Conservation (phyloP, 352 stramenopile genomes). For the Pythium phragmiticola region DNA sequence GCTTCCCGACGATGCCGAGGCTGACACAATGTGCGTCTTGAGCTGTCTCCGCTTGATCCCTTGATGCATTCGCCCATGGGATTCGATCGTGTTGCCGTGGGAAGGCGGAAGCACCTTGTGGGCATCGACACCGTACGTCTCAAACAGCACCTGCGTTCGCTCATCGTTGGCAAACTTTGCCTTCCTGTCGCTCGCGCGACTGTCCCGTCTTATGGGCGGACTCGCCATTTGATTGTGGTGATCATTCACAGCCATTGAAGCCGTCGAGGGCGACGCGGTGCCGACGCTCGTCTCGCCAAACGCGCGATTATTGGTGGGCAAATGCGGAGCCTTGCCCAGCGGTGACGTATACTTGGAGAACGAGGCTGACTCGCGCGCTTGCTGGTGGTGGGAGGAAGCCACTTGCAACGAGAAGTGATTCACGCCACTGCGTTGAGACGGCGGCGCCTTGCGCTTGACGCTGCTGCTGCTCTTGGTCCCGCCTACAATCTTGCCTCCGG, state of each 20-base stretch:
- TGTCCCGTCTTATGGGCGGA: conserved; percentile 50
- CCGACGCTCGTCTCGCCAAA: conserved; percentile 5
- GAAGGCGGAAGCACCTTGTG: conserved; percentile 19
- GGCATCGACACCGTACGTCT: conserved; percentile 58
- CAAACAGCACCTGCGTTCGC: conserved; percentile 54
- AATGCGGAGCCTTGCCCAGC: conserved; percentile 41
- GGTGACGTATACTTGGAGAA: conserved; percentile 51
- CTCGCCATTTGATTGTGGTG: conserved; percentile 22
- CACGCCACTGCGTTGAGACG: not conserved
- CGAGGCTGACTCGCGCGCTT: conserved; percentile 27
- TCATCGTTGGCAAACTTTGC: conserved; percentile 45
- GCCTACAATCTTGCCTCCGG: conserved; percentile 1
- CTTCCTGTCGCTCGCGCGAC: conserved; percentile 24
- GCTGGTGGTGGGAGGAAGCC: conserved; percentile 1
- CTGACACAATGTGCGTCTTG: conserved; percentile 47
- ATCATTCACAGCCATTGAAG: conserved; percentile 2
- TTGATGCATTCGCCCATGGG: conserved; percentile 17
- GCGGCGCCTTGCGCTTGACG: conserved; percentile 16
- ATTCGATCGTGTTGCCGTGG: not conserved
- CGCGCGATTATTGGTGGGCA: conserved; percentile 35
- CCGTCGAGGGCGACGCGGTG: conserved; percentile 10
- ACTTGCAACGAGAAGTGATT: conserved; percentile 20
- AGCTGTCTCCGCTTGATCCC: conserved; percentile 63
- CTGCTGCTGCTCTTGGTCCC: conserved; percentile 32
- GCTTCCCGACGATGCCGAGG: conserved; percentile 11